These are phyloP conservation scores for Mucor saturninus DNA, from an alignment of 371 early-diverging fungal genomes.

Conservation along the genomic window DNA sequence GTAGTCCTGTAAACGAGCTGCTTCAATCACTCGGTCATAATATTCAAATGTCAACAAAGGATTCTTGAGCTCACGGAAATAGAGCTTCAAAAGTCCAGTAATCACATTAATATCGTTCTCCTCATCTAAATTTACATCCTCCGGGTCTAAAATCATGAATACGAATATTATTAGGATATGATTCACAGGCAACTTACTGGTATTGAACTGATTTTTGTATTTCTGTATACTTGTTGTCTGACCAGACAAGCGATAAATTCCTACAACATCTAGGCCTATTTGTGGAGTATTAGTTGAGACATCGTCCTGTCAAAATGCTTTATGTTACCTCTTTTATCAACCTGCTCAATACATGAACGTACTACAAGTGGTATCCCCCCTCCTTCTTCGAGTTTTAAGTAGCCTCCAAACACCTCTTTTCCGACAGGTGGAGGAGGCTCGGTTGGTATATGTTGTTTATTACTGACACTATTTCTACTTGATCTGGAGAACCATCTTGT, in stretches of 20 bases:
- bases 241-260: constrained; percentile 86
- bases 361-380: constrained; percentile 65
- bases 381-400: constrained; percentile 43
- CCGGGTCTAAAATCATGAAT: constrained; percentile 19
- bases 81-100: constrained; percentile 76
- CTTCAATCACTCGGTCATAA: constrained; percentile 76
- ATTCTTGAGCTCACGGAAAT: constrained; percentile 78
- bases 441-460: neutral
- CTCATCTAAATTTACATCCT: constrained; percentile 45
- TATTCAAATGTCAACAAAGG: constrained; percentile 78
- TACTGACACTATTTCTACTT: constrained; percentile 16
- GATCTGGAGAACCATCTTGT: constrained; percentile 39
- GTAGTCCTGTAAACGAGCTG: constrained; percentile 72
- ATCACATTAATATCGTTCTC: constrained; percentile 78
- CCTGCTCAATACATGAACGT: constrained; percentile 65
- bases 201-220: constrained; percentile 61
- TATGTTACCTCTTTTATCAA: constrained; percentile 61
- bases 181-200: constrained; percentile 31
- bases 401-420: constrained; percentile 62
- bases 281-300: neutral
- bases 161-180: too few species aligned
- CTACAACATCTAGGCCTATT: constrained; percentile 60
- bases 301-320: neutral
- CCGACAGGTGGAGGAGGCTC: neutral
- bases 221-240: constrained; percentile 73